Evolutionary conservation across 2,329 filamentous ascomycete species (phyloP), one percentile per base, ranked within the genome.

Genomic region (Grosmannia clavigera): DNA sequence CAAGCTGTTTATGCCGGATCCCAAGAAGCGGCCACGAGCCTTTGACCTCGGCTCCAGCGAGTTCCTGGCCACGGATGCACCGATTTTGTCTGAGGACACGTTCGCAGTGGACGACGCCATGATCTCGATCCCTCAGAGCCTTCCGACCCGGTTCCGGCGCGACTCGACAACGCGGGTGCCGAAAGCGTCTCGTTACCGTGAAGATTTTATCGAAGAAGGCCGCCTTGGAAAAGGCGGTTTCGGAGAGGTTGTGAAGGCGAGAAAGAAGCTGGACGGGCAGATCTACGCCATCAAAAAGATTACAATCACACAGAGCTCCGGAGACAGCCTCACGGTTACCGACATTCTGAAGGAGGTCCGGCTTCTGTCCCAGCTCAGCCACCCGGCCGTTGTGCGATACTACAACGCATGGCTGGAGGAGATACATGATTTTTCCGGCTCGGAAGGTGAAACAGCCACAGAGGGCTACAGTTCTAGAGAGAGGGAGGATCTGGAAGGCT

Each of bases 221-320:
- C 83, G 88, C 5, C 78, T 99, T 14, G 94, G 94, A 3, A 95
- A 92, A 70, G 94, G 94, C 52, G 94, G 92, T 0, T 99, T 96
- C 73, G 94, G 94, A 5, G 90, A 96, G 73, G 94, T 99, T 27
- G 90, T 97, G 60, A 95, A 96, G 71, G 92, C 92, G 3, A 83
- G 92, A 38, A 95, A 96, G 72, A 96, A 94, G 74, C 82, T 96
- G 4, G 94, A 97, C 70, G 90, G 90, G 0, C 88, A 92, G 61
- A 86, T 95, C 52, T 99, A 97, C 72, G 94, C 94, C 22, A 89
- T 99, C 70, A 99, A 99, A 72, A 96, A 97, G 70, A 94, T 99
- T 63, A 90, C 85, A 1, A 94, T 99, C 63, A 89, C 85, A 1
- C 89, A 94, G 66, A 86, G 86, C 58, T 90, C 90, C 1, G 82